Evolutionary conservation across 1,139 yeast species (phyloP), one percentile per base, ranked within the genome.

Genomic region (Zygotorulaspora mrakii): DNA sequence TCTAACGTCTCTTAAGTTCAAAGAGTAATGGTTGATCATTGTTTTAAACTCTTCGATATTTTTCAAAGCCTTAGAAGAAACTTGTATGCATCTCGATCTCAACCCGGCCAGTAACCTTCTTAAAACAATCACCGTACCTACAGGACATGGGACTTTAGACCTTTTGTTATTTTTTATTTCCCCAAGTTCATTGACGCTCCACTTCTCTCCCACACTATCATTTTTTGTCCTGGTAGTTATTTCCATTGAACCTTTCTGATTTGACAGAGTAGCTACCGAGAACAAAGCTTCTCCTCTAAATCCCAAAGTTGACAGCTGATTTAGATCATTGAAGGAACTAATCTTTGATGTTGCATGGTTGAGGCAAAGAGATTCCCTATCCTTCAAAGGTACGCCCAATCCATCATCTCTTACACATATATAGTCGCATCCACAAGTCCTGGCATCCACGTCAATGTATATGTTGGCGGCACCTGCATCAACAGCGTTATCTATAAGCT

Each of bases 231-330:
- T 64, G 0, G 74, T 60, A 2, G 54, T 52, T 1, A 72, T 50
- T 25, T 55, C 57, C 51, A 73, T 40, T 0, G 55, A 48, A 3
- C 64, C 62, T 17, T 51, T 46, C 10, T 40, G 53, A 31, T 46
- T 55, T 37, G 67, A 68, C 16, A 77, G 55, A 42, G 70, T 74
- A 12, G 79, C 69, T 20, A 84, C 67, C 17, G 77, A 69, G 43
- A 75, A 73, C 25, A 85, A 61, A 0, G 91, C 86, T 55, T 81
- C 84, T 6, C 95, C 94, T 45, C 85, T 66, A 51, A 77, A 82
- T 1, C 94, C 91, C 51, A 76, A 70, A 0, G 84, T 73, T 1
- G 55, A 41, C 2, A 74, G 55, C 0, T 52, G 39, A 2, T 50
- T 48, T 17, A 79, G 54, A 33, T 78, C 82, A 1, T 67, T 69